These are phyloP conservation scores for Talinum fruticosum DNA, from an alignment of 148 eudicot species.

Conservation along the genomic window DNA sequence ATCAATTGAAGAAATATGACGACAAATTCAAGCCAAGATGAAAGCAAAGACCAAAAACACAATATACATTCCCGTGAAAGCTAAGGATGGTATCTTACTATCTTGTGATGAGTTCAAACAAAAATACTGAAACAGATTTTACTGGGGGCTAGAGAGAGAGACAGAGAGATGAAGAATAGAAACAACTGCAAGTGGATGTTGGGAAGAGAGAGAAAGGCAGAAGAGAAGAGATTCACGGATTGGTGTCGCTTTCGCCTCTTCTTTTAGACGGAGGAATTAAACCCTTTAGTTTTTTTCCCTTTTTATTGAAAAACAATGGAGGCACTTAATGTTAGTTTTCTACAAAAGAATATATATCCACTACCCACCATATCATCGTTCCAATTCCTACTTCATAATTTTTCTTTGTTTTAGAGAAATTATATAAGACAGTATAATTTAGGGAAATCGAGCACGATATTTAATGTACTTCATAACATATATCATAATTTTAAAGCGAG, in stretches of 20 bases:
- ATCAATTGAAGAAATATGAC: background rate
- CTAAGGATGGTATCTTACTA: background rate
- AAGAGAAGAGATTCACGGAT: background rate
- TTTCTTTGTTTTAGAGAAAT: no score
- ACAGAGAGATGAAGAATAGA: background rate
- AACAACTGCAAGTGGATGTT: background rate
- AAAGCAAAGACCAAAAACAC: background rate
- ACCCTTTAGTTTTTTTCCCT: background rate
- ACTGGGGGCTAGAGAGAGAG: background rate
- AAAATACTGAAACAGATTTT: background rate
- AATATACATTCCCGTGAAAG: constrained; percentile 7
- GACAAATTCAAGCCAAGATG: background rate
- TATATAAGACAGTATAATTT: no score
- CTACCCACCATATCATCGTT: no score
- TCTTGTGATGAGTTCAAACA: background rate
- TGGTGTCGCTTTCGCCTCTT: background rate
- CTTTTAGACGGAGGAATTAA: background rate
- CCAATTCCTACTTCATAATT: no score
- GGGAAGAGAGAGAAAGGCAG: background rate
- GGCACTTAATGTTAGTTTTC: background rate
- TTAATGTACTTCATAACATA: no score
- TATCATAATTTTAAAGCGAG: no score
- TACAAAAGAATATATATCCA: no score
- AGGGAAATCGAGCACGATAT: no score
- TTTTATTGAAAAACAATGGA: background rate